These are phyloP conservation scores for Aurinia saxatilis DNA, from an alignment of 345 rosid species.

Conservation along the genomic window DNA sequence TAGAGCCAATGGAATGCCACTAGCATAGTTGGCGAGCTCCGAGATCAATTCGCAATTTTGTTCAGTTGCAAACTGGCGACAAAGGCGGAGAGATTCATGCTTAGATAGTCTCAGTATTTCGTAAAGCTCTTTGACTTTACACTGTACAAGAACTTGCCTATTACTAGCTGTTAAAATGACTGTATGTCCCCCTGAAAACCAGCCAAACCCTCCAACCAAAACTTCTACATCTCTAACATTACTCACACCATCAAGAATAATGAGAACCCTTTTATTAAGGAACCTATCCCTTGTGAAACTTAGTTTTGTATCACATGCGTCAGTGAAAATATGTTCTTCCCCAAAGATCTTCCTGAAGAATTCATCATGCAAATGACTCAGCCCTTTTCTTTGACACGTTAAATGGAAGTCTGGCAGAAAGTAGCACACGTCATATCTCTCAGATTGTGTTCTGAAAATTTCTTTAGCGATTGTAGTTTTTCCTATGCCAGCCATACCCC, in stretches of 20 bases:
- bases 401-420: conserved; percentile 23
- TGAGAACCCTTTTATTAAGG: conserved; percentile 4
- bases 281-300: conserved; percentile 1
- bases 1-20: conserved; percentile 28
- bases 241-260: conserved; percentile 28
- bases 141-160: conserved; percentile 19
- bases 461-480: background rate
- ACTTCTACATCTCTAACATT: conserved; percentile 13
- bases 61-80: background rate
- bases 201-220: conserved; percentile 16
- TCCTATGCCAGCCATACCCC: conserved; percentile 30
- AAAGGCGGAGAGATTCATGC: conserved; percentile 3
- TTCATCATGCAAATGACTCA: conserved; percentile 5
- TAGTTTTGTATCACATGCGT: conserved; percentile 4
- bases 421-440: conserved; percentile 1
- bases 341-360: conserved; percentile 15
- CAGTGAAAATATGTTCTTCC: background rate
- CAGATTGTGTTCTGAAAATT: background rate
- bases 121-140: conserved; percentile 3
- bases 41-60: background rate
- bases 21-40: background rate
- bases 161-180: conserved; percentile 26
- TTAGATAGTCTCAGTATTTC: background rate
- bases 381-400: conserved; percentile 9
- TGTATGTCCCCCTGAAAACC: conserved; percentile 24